Evolutionary conservation across 768 basidiomycete genomes (phyloP).

Genomic region (Leucosporidium scottii): DNA sequence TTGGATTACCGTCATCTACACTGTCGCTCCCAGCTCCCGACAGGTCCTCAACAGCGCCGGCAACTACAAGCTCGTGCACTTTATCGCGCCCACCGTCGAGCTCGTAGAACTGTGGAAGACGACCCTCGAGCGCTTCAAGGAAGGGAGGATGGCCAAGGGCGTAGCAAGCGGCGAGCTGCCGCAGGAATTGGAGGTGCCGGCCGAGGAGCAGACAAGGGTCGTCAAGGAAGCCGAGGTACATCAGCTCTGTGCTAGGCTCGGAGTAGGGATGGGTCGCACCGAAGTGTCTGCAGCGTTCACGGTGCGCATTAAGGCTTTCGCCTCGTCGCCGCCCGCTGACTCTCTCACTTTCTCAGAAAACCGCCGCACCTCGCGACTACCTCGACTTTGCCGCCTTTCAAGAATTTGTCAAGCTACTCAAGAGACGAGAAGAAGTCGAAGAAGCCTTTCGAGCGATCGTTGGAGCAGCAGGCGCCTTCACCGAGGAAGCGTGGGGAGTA

Average conservation of each 20-base stretch:
- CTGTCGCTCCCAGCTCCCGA: slow-evolving; percentile 6
- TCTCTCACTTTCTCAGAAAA: not conserved
- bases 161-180: not conserved
- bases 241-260: slow-evolving; percentile 11
- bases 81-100: slow-evolving; percentile 11
- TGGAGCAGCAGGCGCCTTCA: slow-evolving; percentile 32
- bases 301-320: not conserved
- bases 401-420: slow-evolving; percentile 71
- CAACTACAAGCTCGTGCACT: slow-evolving; percentile 30
- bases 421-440: slow-evolving; percentile 75
- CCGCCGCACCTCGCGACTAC: slow-evolving; percentile 23
- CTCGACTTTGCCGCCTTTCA: slow-evolving; percentile 76
- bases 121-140: not conserved
- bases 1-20: slow-evolving; percentile 31
- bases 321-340: not conserved
- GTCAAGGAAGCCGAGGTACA: slow-evolving; percentile 28
- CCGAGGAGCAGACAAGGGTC: slow-evolving; percentile 10
- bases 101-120: slow-evolving; percentile 17
- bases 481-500: slow-evolving; percentile 46
- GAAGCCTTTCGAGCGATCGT: slow-evolving; percentile 42
- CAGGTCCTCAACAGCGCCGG: not conserved
- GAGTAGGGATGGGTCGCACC: slow-evolving; percentile 23
- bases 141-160: not conserved
- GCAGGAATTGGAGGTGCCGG: slow-evolving; percentile 18
- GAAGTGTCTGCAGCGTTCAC: slow-evolving; percentile 25